Evolutionary conservation across 2,329 filamentous ascomycete genomes (phyloP), one percentile per base, ranked within the genome.

Genomic region (Xylogone sp.): DNA sequence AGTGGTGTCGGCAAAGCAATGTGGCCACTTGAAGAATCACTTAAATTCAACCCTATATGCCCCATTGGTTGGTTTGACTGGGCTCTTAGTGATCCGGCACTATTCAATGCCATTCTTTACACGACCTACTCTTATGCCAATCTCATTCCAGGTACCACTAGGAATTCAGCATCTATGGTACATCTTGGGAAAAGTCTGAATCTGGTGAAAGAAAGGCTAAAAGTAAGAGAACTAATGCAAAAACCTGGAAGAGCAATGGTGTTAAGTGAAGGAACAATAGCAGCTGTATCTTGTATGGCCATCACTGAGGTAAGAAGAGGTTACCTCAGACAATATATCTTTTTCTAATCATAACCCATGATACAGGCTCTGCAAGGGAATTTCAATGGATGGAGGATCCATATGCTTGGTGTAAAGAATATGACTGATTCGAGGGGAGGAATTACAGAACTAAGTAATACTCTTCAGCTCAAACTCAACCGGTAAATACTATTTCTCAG

Each of bases 231-330:
- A 10, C 10, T 27, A 27, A 5, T 27, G 24, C 24, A 5, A 5
- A 5, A 27, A 27, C 24, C 24, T 6, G 24, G 6, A 27, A 42
- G 46, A 19, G 21, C 7, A 21, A 44, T 34, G 21, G 12, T 13
- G 22, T 8, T n/a, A 4, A 43, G 19, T 2, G 53, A 55, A 7
- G 34, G 43, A 16, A 53, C 47, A 6, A 39, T 52, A 13, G 48
- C 50, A 42, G 48, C 50, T 19, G 53, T 55, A 21, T 52, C 50
- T 18, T 55, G 53, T 48, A 48, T 55, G 46, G 53, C 50, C 12
- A 50, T 55, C 20, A 50, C 44, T 31, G 53, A 55, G 39, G 53
- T 50, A 22, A 44, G 42, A 10, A 27, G 10, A 5, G 6, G 24
- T 5, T 27, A n/a, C n/a, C n/a, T n/a, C n/a, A n/a, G n/a, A n/a